Conservation (phyloP, 176 grass and related monocot genomes). For the Triticum timopheevii region DNA sequence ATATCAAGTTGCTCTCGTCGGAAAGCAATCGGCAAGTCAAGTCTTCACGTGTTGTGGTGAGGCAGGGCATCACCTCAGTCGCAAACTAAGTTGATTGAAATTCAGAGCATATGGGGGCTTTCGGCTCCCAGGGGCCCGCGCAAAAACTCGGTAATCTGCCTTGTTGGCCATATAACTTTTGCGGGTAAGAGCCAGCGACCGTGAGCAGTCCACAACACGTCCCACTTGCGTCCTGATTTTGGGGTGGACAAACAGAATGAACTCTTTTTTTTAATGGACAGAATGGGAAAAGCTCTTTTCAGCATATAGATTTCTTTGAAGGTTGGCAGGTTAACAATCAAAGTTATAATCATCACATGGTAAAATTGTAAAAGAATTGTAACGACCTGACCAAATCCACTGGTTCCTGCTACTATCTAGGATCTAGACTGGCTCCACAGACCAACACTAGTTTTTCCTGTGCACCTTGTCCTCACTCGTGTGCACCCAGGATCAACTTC, state of each 20-base stretch:
- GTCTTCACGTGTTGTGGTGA: no score
- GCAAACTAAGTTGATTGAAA: not conserved
- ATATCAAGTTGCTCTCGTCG: no score
- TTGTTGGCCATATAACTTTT: not conserved
- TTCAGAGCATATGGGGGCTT: not conserved
- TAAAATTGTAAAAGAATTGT: not conserved
- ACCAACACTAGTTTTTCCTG: no score
- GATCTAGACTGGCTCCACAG: no score
- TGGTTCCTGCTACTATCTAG: no score
- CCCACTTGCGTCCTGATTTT: not conserved
- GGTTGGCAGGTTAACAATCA: not conserved
- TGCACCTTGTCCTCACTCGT: no score
- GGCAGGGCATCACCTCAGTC: no score
- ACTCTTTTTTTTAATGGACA: not conserved
- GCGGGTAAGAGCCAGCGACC: not conserved
- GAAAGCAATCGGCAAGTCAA: no score
- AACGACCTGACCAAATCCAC: no score
- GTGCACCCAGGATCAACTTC: no score
- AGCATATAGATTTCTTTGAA: constrained; percentile 9
- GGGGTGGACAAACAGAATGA: not conserved
- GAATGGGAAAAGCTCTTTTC: not conserved
- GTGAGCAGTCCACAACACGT: not conserved
- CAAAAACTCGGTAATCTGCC: not conserved
- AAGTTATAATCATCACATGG: not conserved
- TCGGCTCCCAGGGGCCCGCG: not conserved